Evolutionary conservation across 2,329 filamentous ascomycete genomes (phyloP).

Genomic region (Claviceps arundinis): DNA sequence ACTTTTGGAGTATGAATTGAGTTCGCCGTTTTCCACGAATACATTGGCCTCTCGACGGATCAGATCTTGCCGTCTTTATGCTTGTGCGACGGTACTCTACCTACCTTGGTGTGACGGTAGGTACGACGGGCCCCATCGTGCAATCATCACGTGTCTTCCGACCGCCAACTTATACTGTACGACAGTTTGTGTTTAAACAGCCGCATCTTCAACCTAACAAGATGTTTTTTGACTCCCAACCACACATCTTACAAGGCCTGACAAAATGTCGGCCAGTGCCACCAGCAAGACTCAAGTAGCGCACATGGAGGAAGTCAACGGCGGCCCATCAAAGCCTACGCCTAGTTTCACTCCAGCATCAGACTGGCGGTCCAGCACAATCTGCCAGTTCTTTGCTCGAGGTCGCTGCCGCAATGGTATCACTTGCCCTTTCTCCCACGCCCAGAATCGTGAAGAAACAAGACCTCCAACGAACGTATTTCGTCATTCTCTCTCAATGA

Average conservation of each 20-base stretch:
- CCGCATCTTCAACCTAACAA: not conserved
- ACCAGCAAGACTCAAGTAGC: not conserved
- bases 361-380: not conserved
- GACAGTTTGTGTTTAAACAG: not conserved
- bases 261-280: not conserved
- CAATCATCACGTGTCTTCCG: not conserved
- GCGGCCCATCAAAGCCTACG: not conserved
- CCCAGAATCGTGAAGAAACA: not conserved
- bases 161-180: not conserved
- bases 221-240: not conserved
- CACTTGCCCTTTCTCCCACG: not conserved
- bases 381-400: not conserved
- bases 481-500: not conserved
- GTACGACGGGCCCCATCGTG: no score
- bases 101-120: no score
- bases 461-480: not conserved
- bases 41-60: not conserved
- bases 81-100: no score
- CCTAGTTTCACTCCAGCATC: not conserved
- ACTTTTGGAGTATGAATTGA: conserved; percentile 16
- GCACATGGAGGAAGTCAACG: not conserved
- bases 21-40: not conserved
- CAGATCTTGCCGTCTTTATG: no score
- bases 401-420: not conserved
- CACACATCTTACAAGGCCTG: not conserved